Evolutionary conservation across 2,329 filamentous ascomycete genomes (phyloP), one percentile per base, ranked within the genome.

Genomic region (Fusarium heterosporum): DNA sequence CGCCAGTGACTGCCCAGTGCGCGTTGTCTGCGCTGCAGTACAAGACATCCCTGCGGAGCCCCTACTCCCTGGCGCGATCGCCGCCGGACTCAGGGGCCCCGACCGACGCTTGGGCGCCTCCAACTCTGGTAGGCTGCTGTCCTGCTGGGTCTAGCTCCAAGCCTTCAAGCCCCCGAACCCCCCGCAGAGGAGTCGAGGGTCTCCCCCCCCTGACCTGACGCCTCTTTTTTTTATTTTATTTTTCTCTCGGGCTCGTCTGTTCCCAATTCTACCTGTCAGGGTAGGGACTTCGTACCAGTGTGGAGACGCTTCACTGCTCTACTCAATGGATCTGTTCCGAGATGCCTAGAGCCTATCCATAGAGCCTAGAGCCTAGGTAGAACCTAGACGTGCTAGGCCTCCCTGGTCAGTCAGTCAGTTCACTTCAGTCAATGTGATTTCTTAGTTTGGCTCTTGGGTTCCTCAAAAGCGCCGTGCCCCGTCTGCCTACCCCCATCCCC

Each of bases 61-160:
- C 55, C 40, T 55, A 40, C 52, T 64, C 64, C 68, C 68, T 72
- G 66, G 53, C 40, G 39, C 69, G 71, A 72, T 72, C 70, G 70
- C 54, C 71, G 64, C 67, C 68, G 69, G 68, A 72, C 68, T 60
- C 65, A 67, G 70, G 71, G 69, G 55, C 70, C 70, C 70, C 61
- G 64, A 70, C 69, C 64, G 71, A 73, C 71, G 71, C 71, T 73
- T 60, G 69, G 71, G 68, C 71, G 55, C 58, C 66, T 62, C 64
- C 56, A 69, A 72, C 50, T 50, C 66, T 57, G 32, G 32, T 38
- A 51, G 42, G 49, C 36, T 30, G 32, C 36, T 34, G 60, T 58
- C 68, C 70, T 70, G 70, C 67, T 73, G 57, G 69, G 70, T 61
- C 64, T 73, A 71, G 71, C 71, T 73, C 53, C 64, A 72, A 70